phyloP scores from a whole-genome alignment of 2,329 filamentous ascomycete genomes.

The Penicillium sp. region DNA sequence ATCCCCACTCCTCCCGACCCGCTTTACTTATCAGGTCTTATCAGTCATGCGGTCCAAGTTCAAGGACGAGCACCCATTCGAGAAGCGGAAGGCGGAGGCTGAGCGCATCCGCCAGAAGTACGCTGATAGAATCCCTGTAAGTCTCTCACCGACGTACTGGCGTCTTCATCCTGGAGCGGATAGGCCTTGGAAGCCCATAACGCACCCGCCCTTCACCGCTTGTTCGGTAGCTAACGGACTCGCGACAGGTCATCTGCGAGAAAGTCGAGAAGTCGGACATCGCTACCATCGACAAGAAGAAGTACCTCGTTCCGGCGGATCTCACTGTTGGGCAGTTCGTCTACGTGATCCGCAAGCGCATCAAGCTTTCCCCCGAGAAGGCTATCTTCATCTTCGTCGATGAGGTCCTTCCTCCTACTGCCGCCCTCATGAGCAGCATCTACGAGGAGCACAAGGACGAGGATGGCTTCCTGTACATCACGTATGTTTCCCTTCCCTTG shows the following conservation, averaged over 20 bases:
- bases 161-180: background rate
- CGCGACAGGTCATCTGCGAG: slow-evolving; percentile 87
- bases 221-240: slow-evolving; percentile 31
- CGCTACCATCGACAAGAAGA: slow-evolving; percentile 99
- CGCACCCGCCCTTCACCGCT: slow-evolving; percentile 28
- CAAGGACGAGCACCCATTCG: slow-evolving; percentile 99
- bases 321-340: slow-evolving; percentile 99
- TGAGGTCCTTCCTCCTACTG: slow-evolving; percentile 93
- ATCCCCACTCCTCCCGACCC: slow-evolving; percentile 15
- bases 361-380: slow-evolving; percentile 99
- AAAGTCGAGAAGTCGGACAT: slow-evolving; percentile 99
- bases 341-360: slow-evolving; percentile 99
- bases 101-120: slow-evolving; percentile 99
- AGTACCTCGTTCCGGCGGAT: slow-evolving; percentile 96
- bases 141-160: slow-evolving; percentile 39
- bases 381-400: slow-evolving; percentile 99
- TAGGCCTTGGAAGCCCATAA: background rate
- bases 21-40: slow-evolving; percentile 28
- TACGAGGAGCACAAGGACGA: slow-evolving; percentile 98
- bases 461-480: slow-evolving; percentile 95
- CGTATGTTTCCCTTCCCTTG: slow-evolving; percentile 53
- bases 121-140: slow-evolving; percentile 93
- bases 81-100: slow-evolving; percentile 99
- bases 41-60: slow-evolving; percentile 94
- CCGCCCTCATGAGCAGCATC: slow-evolving; percentile 98